Evolutionary conservation across 164 flowering plant genomes (phyloP).

Genomic region (Dillenia turbinata): DNA sequence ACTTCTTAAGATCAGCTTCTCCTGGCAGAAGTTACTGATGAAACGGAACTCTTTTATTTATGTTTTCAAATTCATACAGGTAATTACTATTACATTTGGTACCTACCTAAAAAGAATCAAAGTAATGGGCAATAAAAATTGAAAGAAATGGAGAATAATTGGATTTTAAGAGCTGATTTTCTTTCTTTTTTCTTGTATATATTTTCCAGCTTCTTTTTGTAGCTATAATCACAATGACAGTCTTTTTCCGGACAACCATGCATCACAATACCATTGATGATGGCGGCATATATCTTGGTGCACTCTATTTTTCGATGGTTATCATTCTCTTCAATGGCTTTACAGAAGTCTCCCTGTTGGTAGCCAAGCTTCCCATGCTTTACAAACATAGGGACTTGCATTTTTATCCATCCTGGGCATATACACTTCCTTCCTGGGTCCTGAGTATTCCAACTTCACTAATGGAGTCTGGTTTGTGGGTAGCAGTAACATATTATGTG

Average conservation of each 20-base stretch:
- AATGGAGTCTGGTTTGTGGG: conserved; percentile 90
- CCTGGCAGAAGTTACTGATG: conserved; percentile 88
- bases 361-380: conserved; percentile 86
- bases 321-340: conserved; percentile 94
- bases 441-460: conserved; percentile 87
- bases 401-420: conserved; percentile 95
- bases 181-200: not conserved
- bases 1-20: conserved; percentile 71
- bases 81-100: conserved; percentile 15
- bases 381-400: conserved; percentile 96
- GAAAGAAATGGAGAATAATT: too few species aligned
- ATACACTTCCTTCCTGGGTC: conserved; percentile 90
- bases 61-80: conserved; percentile 89
- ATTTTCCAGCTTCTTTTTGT: conserved; percentile 80
- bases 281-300: conserved; percentile 81
- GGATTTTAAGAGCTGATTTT: too few species aligned
- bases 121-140: too few species aligned
- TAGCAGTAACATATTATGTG: conserved; percentile 82
- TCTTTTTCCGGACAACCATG: conserved; percentile 79
- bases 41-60: conserved; percentile 88
- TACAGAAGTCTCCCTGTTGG: conserved; percentile 89
- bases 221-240: conserved; percentile 88
- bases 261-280: conserved; percentile 75
- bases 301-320: conserved; percentile 78
- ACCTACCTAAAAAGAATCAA: too few species aligned